phyloP scores from a whole-genome alignment of 192 early-diverging fungal species.

The Jimgerdemannia lactiflua region DNA sequence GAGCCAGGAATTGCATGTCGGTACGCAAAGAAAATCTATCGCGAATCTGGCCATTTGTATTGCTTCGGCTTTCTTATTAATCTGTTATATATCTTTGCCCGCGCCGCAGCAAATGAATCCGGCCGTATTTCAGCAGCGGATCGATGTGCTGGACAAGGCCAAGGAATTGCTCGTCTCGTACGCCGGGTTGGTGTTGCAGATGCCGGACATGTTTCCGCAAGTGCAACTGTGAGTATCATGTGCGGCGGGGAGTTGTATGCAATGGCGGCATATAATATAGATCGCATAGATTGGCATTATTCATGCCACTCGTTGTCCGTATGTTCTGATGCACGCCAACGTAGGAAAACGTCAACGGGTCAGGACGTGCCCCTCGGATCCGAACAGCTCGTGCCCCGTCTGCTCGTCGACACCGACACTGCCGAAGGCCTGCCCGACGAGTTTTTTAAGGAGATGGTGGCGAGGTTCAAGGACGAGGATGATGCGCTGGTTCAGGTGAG shows the following conservation, averaged over 20 bases:
- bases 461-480: conserved; percentile 57
- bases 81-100: too few relatives aligned
- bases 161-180: conserved; percentile 77
- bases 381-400: conserved; percentile 38
- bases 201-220: conserved; percentile 91
- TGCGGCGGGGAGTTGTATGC: conserved; percentile 1
- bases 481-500: conserved; percentile 52
- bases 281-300: neutral
- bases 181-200: conserved; percentile 74
- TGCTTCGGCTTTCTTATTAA: neutral
- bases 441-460: conserved; percentile 60
- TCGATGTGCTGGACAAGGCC: conserved; percentile 52
- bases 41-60: conserved; percentile 8
- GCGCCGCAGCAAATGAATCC: conserved; percentile 47
- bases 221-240: conserved; percentile 38
- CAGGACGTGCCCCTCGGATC: conserved; percentile 28
- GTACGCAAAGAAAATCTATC: neutral
- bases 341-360: neutral
- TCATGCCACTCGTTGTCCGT: neutral
- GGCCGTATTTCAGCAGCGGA: conserved; percentile 52
- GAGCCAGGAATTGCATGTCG: neutral
- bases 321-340: neutral
- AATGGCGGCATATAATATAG: neutral
- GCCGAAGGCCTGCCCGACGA: conserved; percentile 58
- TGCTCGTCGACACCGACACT: conserved; percentile 55